Evolutionary conservation across 2,329 filamentous ascomycete genomes (phyloP).

Genomic region (Beauveria bassiana): DNA sequence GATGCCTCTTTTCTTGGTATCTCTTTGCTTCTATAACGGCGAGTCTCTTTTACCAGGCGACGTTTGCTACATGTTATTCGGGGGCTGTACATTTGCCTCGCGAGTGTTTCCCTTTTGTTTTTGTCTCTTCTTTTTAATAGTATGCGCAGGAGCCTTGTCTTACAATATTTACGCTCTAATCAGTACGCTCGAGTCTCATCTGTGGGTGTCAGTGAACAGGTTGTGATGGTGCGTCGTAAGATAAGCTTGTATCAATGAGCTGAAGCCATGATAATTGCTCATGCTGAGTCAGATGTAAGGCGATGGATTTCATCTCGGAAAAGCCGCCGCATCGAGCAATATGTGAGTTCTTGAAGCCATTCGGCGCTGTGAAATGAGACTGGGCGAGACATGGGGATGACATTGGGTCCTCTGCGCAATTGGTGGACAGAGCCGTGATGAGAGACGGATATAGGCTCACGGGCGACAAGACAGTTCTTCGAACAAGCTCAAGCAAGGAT

Average conservation of each 20-base stretch:
- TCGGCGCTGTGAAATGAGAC: neutral
- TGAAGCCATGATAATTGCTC: neutral
- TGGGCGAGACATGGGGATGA: neutral
- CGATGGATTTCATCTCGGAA: neutral
- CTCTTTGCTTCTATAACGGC: conserved; percentile 1
- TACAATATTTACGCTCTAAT: conserved; percentile 12
- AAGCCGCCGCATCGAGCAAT: neutral
- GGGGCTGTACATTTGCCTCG: conserved; percentile 1
- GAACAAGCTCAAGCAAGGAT: too few relatives aligned
- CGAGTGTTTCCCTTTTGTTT: conserved; percentile 8
- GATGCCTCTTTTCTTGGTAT: conserved; percentile 4
- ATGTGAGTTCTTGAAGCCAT: neutral
- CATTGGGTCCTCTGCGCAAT: neutral
- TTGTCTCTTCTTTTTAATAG: conserved; percentile 10
- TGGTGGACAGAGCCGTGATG: neutral
- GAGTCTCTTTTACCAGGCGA: neutral
- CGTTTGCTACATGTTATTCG: conserved; percentile 6
- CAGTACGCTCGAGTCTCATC: neutral
- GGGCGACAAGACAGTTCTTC: too few relatives aligned
- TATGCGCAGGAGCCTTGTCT: conserved; percentile 11
- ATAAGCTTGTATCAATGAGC: neutral
- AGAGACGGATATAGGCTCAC: neutral
- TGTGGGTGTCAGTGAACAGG: neutral
- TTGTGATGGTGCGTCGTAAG: neutral
- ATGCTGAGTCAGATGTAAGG: neutral